Evolutionary conservation across 306 rosid species (phyloP).

Genomic region (Ochetophila trinervis): DNA sequence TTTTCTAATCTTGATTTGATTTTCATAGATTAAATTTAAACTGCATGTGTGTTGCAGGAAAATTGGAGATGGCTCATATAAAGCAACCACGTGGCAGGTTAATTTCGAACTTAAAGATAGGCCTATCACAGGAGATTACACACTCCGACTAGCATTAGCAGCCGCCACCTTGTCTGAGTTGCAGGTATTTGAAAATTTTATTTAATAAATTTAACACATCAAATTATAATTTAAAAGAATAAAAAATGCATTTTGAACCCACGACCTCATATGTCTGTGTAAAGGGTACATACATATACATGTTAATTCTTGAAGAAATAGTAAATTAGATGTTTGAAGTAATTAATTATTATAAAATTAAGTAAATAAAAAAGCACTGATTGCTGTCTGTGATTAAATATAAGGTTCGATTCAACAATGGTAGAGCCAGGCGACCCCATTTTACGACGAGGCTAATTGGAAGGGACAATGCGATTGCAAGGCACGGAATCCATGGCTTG

Average conservation of each 20-base stretch:
- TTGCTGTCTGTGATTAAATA: too few relatives aligned
- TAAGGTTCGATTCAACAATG: constrained; percentile 47
- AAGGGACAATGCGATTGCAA: constrained; percentile 41
- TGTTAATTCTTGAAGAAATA: not conserved
- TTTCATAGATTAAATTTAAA: too few relatives aligned
- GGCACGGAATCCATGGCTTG: constrained; percentile 53
- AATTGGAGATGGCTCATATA: not conserved
- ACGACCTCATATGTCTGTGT: too few relatives aligned
- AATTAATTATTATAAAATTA: too few relatives aligned
- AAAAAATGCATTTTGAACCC: too few relatives aligned
- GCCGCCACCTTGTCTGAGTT: constrained; percentile 19
- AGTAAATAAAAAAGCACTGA: too few relatives aligned
- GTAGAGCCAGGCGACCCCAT: not conserved
- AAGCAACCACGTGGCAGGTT: constrained; percentile 46
- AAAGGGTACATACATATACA: too few relatives aligned
- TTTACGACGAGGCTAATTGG: constrained; percentile 36
- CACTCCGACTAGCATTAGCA: constrained; percentile 46
- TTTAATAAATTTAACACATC: not conserved
- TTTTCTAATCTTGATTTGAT: not conserved
- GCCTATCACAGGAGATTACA: constrained; percentile 29
- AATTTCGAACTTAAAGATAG: constrained; percentile 25
- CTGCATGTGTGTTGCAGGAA: constrained; percentile 28
- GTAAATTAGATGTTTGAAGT: too few relatives aligned
- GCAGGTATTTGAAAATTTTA: constrained; percentile 23
- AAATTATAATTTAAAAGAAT: too few relatives aligned